phyloP scores from a whole-genome alignment of 2,329 filamentous ascomycete genomes.

The Alternaria novae-zelandiae region DNA sequence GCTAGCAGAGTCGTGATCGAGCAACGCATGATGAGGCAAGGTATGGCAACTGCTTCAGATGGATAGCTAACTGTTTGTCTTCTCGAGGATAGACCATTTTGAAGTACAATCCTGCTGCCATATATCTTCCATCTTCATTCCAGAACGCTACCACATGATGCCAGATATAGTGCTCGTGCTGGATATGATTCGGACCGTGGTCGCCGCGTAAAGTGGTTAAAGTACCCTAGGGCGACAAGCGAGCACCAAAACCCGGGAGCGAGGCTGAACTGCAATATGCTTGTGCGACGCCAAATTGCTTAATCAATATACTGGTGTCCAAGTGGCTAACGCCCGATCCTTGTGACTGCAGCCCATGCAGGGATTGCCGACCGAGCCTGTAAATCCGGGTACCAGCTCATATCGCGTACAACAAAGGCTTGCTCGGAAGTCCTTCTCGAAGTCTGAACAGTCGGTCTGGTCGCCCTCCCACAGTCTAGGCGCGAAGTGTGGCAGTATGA shows the following conservation, averaged over 20 bases:
- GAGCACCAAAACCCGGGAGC: constrained; percentile 8
- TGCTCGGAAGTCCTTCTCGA: neutral
- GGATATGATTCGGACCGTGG: constrained; percentile 37
- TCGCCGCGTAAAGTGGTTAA: constrained; percentile 33
- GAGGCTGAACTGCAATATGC: constrained; percentile 10
- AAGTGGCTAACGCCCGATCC: neutral
- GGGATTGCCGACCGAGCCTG: constrained; percentile 1
- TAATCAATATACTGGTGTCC: neutral
- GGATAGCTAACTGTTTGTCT: neutral
- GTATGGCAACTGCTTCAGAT: neutral
- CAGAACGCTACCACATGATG: constrained; percentile 26
- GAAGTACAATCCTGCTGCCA: neutral
- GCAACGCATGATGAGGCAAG: constrained; percentile 29
- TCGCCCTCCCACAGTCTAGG: neutral
- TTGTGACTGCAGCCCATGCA: neutral
- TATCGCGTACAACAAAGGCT: neutral
- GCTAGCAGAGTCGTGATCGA: constrained; percentile 24
- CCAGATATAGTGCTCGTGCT: constrained; percentile 16
- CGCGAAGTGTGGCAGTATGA: neutral
- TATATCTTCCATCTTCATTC: constrained; percentile 14
- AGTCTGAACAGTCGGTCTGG: neutral
- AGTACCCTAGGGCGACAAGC: constrained; percentile 13
- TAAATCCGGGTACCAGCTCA: neutral
- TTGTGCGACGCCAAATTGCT: constrained; percentile 16
- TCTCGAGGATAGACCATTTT: neutral